These are phyloP conservation scores for Exophiala sp. DNA, from an alignment of 2,329 filamentous ascomycete genomes.

Conservation along the genomic window DNA sequence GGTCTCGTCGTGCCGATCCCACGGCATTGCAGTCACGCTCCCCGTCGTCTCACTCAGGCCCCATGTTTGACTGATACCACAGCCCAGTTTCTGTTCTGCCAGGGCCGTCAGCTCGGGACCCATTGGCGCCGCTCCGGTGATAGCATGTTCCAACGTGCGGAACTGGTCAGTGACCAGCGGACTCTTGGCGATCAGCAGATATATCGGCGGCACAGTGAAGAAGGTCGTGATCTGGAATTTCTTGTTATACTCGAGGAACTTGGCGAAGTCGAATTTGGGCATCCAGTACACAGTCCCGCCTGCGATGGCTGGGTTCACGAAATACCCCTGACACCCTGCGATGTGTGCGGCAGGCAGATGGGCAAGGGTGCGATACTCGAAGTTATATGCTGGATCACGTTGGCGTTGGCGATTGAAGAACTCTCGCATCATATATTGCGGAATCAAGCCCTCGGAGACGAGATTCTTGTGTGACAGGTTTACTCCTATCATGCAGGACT, in stretches of 20 bases:
- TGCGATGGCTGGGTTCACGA: conserved; percentile 43
- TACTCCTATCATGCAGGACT: conserved; percentile 27
- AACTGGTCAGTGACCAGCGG: conserved; percentile 54
- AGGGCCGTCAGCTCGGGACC: conserved; percentile 49
- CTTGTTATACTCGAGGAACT: conserved; percentile 51
- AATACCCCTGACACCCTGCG: conserved; percentile 44
- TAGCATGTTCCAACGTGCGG: conserved; percentile 42
- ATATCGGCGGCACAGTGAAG: conserved; percentile 58
- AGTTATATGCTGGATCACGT: conserved; percentile 30
- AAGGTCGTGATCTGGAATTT: conserved; percentile 49
- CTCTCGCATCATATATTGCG: conserved; percentile 29
- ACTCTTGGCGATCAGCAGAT: conserved; percentile 54
- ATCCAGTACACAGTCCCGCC: conserved; percentile 57
- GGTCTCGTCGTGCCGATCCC: conserved; percentile 23
- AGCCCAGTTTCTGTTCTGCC: conserved; percentile 47
- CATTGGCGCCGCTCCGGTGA: conserved; percentile 53
- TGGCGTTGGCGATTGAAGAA: conserved; percentile 28
- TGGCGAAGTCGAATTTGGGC: conserved; percentile 52
- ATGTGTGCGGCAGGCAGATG: conserved; percentile 47
- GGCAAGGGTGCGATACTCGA: conserved; percentile 38
- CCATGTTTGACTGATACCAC: conserved; percentile 24
- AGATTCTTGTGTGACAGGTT: conserved; percentile 42
- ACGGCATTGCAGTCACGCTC: conserved; percentile 24
- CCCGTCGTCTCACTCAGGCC: conserved; percentile 27
- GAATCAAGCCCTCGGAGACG: conserved; percentile 36